These are phyloP conservation scores for Pigoraptor vietnamica DNA, from an alignment of 78 protist species.

Conservation along the genomic window DNA sequence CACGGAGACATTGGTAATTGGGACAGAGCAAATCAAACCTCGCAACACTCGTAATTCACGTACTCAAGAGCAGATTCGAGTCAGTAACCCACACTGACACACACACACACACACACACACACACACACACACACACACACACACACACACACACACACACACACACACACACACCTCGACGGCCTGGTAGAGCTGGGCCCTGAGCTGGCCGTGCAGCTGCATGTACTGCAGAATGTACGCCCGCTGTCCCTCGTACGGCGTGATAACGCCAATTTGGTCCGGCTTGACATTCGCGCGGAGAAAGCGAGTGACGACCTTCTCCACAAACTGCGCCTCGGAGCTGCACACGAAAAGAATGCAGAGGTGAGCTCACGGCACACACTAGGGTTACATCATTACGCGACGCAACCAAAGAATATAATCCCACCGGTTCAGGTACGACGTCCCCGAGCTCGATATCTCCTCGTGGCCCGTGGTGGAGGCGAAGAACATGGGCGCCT, in stretches of 20 bases:
- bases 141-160: neutral
- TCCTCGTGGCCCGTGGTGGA: conserved; percentile 92
- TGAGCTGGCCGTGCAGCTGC: conserved; percentile 76
- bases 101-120: neutral
- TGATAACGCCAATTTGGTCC: conserved; percentile 95
- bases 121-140: neutral
- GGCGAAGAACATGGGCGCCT: conserved; percentile 94
- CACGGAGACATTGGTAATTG: neutral
- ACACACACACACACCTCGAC: conserved; percentile 57
- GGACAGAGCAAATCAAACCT: neutral
- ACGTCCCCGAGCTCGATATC: conserved; percentile 91
- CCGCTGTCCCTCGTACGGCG: conserved; percentile 99
- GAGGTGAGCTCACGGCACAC: neutral
- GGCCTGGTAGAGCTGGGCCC: conserved; percentile 67
- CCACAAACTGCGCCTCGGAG: conserved; percentile 95
- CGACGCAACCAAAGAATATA: neutral
- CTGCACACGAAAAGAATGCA: neutral
- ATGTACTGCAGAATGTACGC: conserved; percentile 83
- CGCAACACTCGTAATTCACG: neutral
- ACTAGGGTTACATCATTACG: neutral
- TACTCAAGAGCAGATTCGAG: neutral
- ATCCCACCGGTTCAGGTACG: conserved; percentile 88
- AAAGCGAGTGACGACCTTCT: conserved; percentile 80
- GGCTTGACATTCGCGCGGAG: conserved; percentile 85
- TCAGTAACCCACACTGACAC: neutral